Conservation (phyloP, 768 basidiomycete genomes). For the Russula dissimulans region DNA sequence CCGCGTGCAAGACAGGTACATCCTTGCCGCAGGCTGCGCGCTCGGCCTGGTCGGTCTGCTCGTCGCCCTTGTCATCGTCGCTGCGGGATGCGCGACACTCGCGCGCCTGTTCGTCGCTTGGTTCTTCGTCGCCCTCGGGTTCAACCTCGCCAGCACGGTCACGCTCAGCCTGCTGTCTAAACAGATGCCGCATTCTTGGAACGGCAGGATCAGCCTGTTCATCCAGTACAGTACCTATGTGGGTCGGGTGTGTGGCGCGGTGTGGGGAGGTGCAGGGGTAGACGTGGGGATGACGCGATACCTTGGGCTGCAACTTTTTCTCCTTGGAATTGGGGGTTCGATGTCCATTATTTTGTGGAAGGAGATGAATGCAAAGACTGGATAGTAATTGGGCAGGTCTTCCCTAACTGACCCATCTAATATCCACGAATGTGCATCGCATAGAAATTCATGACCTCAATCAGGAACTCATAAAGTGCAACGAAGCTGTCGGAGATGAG, state of each 20-base stretch:
- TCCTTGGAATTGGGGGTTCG: slow-evolving; percentile 48
- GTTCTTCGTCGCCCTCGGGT: slow-evolving; percentile 59
- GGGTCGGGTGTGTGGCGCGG: slow-evolving; percentile 55
- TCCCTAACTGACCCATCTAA: no score
- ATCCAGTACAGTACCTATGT: slow-evolving; percentile 64
- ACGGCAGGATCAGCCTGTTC: slow-evolving; percentile 44
- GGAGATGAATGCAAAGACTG: slow-evolving; percentile 54
- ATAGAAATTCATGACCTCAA: no score
- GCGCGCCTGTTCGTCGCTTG: slow-evolving; percentile 39
- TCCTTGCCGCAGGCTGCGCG: slow-evolving; percentile 42
- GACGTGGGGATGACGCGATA: slow-evolving; percentile 53
- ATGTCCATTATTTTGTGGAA: slow-evolving; percentile 51
- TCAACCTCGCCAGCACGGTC: slow-evolving; percentile 61
- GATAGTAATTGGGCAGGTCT: slow-evolving; percentile 30
- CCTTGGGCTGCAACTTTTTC: slow-evolving; percentile 48
- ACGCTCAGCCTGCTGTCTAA: slow-evolving; percentile 61
- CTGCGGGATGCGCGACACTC: slow-evolving; percentile 34
- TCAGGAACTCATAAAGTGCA: no score
- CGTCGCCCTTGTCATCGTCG: slow-evolving; percentile 40
- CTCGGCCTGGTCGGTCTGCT: slow-evolving; percentile 46
- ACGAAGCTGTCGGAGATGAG: no score
- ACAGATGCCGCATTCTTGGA: slow-evolving; percentile 57
- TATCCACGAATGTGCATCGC: no score
- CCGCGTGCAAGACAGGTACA: slow-evolving; percentile 50
- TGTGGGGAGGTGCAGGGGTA: slow-evolving; percentile 59